These are phyloP conservation scores for Bondarzewia mesenterica DNA, from an alignment of 1,284 basidiomycete genomes.

Conservation along the genomic window DNA sequence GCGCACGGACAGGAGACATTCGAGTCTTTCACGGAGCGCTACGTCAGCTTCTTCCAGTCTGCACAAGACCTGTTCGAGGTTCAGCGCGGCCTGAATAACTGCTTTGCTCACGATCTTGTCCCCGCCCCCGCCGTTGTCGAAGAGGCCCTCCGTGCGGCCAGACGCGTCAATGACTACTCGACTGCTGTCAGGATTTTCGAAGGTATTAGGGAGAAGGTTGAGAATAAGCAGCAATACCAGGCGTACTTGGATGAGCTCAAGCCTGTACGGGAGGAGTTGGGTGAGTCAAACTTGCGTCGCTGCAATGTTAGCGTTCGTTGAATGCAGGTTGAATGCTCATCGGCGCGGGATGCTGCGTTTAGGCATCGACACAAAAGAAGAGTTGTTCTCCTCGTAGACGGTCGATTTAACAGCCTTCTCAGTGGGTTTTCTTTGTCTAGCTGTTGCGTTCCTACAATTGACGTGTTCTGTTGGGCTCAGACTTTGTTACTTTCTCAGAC, in stretches of 20 bases:
- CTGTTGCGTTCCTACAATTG: not conserved
- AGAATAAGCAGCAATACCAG: constrained; percentile 91
- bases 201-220: constrained; percentile 89
- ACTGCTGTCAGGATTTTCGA: constrained; percentile 95
- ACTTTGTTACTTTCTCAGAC: not conserved
- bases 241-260: constrained; percentile 86
- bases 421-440: not conserved
- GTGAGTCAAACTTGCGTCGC: constrained; percentile 39
- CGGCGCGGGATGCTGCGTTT: not conserved
- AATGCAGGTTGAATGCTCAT: not conserved
- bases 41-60: constrained; percentile 87
- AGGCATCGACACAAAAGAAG: constrained; percentile 18
- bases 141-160: constrained; percentile 82
- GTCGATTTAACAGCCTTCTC: not conserved
- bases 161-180: constrained; percentile 94
- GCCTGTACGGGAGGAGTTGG: constrained; percentile 80
- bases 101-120: constrained; percentile 97
- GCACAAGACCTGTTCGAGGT: constrained; percentile 97
- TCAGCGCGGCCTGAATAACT: constrained; percentile 98
- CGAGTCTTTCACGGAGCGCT: constrained; percentile 90
- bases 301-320: not conserved
- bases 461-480: not conserved
- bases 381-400: constrained; percentile 12
- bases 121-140: constrained; percentile 87
- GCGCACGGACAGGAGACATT: constrained; percentile 84